Evolutionary conservation across 31 red algal species (phyloP).

Genomic region (Asparagopsis taxiformis): DNA sequence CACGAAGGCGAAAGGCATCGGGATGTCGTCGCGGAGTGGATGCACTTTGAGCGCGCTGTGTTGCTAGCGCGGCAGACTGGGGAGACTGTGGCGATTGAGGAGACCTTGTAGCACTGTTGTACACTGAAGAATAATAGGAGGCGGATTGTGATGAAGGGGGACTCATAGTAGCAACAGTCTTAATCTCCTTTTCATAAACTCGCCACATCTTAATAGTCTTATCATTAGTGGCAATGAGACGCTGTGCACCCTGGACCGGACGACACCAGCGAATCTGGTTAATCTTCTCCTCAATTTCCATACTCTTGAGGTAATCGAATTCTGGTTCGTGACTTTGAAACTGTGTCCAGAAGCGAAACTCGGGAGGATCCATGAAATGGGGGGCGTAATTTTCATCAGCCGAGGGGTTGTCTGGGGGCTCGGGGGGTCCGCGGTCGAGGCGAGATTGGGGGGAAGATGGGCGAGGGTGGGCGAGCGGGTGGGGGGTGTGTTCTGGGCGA

Average conservation of each 20-base stretch:
- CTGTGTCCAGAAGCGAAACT: slow-evolving; percentile 95
- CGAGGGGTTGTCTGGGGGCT: not conserved
- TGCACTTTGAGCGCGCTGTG: slow-evolving; percentile 1
- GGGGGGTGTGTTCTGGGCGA: slow-evolving; percentile 4
- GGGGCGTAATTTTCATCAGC: slow-evolving; percentile 17
- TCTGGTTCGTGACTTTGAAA: slow-evolving; percentile 96
- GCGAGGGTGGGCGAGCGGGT: not conserved
- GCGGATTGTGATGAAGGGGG: slow-evolving; percentile 9
- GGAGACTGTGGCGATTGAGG: not conserved
- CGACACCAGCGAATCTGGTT: slow-evolving; percentile 94
- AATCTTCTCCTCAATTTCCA: slow-evolving; percentile 98
- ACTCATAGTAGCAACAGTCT: slow-evolving; percentile 29
- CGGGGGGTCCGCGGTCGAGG: not conserved
- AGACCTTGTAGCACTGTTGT: not conserved
- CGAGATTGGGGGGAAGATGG: not conserved
- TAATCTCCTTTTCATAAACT: slow-evolving; percentile 56
- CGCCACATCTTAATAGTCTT: slow-evolving; percentile 97
- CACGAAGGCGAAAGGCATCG: not conserved
- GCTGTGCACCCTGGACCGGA: slow-evolving; percentile 45
- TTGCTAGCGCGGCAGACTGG: slow-evolving; percentile 4
- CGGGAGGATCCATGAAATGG: slow-evolving; percentile 3
- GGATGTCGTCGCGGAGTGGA: not conserved
- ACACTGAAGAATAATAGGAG: not conserved
- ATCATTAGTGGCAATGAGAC: slow-evolving; percentile 88
- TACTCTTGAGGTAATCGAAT: slow-evolving; percentile 95